These are phyloP conservation scores for Candida maltosa DNA, from an alignment of 805 yeast species.

Conservation along the genomic window DNA sequence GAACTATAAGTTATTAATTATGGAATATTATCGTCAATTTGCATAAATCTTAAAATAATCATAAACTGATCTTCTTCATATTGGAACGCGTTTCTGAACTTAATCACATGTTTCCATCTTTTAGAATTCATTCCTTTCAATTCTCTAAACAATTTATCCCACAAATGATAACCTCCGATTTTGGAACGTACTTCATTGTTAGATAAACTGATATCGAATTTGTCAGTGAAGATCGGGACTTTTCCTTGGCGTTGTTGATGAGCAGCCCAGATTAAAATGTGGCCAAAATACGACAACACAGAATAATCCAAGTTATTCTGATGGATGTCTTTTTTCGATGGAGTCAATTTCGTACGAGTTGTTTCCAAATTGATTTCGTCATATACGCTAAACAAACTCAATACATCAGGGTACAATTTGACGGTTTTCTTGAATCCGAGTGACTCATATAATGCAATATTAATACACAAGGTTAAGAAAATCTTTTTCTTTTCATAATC, in stretches of 20 bases:
- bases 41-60: constrained; percentile 32
- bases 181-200: constrained; percentile 14
- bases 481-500: constrained; percentile 15
- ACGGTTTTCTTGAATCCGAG: constrained; percentile 28
- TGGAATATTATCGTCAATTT: constrained; percentile 20
- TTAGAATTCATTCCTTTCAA: constrained; percentile 31
- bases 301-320: constrained; percentile 35
- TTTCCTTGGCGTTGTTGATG: constrained; percentile 19
- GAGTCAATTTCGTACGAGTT: constrained; percentile 31
- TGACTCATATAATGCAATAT: constrained; percentile 34
- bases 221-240: constrained; percentile 11
- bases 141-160: constrained; percentile 36
- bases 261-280: constrained; percentile 35
- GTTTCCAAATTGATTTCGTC: constrained; percentile 29
- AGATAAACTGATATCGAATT: constrained; percentile 16
- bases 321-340: constrained; percentile 31
- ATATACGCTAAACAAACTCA: constrained; percentile 25
- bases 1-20: no score
- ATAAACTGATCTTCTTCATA: constrained; percentile 39
- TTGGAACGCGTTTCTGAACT: constrained; percentile 32
- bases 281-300: constrained; percentile 35
- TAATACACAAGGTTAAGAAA: constrained; percentile 29
- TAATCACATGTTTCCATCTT: constrained; percentile 40
- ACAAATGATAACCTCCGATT: constrained; percentile 38
- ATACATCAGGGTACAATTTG: constrained; percentile 20